Base-by-base conservation (phyloP, 1,139 yeast genomes). In the Scheffersomyces cryptocercus region DNA sequence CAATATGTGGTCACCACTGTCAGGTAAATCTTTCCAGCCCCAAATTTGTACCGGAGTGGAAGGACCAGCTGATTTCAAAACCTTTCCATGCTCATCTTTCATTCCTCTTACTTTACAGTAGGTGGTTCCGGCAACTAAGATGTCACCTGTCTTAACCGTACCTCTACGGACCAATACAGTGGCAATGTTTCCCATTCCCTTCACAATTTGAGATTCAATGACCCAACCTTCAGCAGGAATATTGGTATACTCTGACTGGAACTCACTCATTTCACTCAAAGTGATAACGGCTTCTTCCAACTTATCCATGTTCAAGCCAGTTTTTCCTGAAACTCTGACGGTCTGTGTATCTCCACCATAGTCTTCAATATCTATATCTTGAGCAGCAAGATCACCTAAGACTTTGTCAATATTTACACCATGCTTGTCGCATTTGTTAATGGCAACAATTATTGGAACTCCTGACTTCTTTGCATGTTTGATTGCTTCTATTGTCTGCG, bases 291-390 rank as follows among this genome's bases (percentile, higher is more conserved):
- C 90, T 62, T 91, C 97, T 60, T 91, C 97, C 31, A 93, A 70
- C 45, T 87, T 84, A 51, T 87, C 95, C 86, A 93, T 90, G 51
- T 89, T 89, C 46, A 82, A 67, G 0, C 85, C 85, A 1, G 97
- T 87, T 48, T 86, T 81, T 0, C 96, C 99, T 24, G 96, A 87
- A 1, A 95, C 93, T 45, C 81, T 80, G 2, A 93, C 90, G 0
- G 89, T 85, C 61, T 91, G 98, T 1, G 93, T 85, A 28, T 93
- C 98, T 41, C 99, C 99, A 44, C 99, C 99, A 58, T 85, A 88
- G 48, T 87, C 93, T 59, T 93, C 99, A 29, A 89, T 85, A 52
- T 88, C 95, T 14, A 93, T 82, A 3, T 82, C 97, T 47, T 88
- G 75, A 0, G 79, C 69, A 2, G 96, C 81, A 47, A 93, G 71